phyloP scores from a whole-genome alignment of 1,139 yeast species.

The Candida neerlandica region DNA sequence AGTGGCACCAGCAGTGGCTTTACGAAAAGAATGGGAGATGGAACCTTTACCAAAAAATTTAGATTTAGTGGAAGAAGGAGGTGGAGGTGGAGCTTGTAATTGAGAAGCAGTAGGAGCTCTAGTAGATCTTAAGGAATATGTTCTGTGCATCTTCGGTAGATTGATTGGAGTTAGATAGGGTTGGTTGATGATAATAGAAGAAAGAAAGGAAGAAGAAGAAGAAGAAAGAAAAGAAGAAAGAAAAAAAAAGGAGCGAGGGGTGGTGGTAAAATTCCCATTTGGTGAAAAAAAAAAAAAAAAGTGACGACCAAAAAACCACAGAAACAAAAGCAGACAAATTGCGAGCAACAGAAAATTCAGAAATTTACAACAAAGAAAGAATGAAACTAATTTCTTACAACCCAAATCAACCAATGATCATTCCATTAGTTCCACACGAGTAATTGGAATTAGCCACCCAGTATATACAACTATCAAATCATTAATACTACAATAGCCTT shows the following conservation, averaged over 20 bases:
- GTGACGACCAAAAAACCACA: neutral
- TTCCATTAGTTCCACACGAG: too few relatives aligned
- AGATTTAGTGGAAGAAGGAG: constrained; percentile 68
- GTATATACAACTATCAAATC: too few relatives aligned
- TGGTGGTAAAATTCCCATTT: neutral
- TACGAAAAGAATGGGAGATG: constrained; percentile 66
- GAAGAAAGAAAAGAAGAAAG: neutral
- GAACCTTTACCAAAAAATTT: constrained; percentile 76
- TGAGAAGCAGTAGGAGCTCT: constrained; percentile 86
- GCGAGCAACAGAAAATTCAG: neutral
- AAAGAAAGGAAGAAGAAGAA: neutral
- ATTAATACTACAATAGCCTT: too few relatives aligned
- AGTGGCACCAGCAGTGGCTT: constrained; percentile 69
- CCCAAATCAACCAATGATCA: too few relatives aligned
- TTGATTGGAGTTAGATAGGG: neutral
- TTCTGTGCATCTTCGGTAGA: constrained; percentile 63
- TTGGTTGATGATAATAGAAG: neutral
- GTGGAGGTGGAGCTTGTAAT: constrained; percentile 79
- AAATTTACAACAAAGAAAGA: neutral
- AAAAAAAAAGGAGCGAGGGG: neutral
- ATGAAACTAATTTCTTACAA: neutral
- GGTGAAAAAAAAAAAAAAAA: neutral
- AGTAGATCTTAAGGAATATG: constrained; percentile 75
- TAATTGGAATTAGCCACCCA: too few relatives aligned
- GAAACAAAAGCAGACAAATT: neutral